Evolutionary conservation across 2,329 filamentous ascomycete species (phyloP).

Genomic region (Drechmeria coniospora): DNA sequence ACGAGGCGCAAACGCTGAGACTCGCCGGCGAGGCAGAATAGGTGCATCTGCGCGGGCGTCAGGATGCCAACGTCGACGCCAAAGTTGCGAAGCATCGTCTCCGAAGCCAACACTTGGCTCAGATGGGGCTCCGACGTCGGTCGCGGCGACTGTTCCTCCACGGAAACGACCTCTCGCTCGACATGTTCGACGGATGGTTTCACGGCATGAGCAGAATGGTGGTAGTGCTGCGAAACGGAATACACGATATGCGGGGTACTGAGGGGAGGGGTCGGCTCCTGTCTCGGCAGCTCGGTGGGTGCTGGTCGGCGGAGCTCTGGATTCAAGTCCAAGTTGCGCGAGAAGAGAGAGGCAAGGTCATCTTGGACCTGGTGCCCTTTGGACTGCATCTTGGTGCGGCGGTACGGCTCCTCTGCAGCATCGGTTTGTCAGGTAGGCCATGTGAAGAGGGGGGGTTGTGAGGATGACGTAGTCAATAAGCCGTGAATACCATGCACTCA

Average conservation of each 20-base stretch:
- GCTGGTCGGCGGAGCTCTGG: slow-evolving; percentile 16
- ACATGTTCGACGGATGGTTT: slow-evolving; percentile 20
- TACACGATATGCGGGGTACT: slow-evolving; percentile 43
- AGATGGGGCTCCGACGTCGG: slow-evolving; percentile 35
- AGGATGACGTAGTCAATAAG: too few species aligned
- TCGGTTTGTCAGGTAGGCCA: too few species aligned
- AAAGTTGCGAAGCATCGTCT: slow-evolving; percentile 46
- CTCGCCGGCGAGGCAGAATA: slow-evolving; percentile 62
- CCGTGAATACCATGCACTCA: too few species aligned
- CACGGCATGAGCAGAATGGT: slow-evolving; percentile 53
- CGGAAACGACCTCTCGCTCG: slow-evolving; percentile 11
- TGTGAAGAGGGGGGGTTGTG: too few species aligned
- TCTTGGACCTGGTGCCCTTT: slow-evolving; percentile 48
- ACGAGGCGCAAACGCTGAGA: slow-evolving; percentile 61
- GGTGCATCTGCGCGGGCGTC: slow-evolving; percentile 57
- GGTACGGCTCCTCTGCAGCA: too few species aligned
- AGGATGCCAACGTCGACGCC: slow-evolving; percentile 56
- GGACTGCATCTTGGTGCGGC: slow-evolving; percentile 13
- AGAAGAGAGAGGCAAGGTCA: slow-evolving; percentile 68
- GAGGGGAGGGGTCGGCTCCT: slow-evolving; percentile 13
- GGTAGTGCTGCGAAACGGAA: slow-evolving; percentile 68
- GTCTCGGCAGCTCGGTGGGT: slow-evolving; percentile 14
- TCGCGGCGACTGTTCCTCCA: slow-evolving; percentile 22
- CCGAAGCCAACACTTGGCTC: slow-evolving; percentile 32
- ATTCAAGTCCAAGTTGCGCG: slow-evolving; percentile 55